A percentile compares a stretch with the other conserved stretches of the same genome.
Evolutionary conservation across 2,329 filamentous ascomycete genomes (phyloP).

Genomic region (Graphiopsis chlorocephala): DNA sequence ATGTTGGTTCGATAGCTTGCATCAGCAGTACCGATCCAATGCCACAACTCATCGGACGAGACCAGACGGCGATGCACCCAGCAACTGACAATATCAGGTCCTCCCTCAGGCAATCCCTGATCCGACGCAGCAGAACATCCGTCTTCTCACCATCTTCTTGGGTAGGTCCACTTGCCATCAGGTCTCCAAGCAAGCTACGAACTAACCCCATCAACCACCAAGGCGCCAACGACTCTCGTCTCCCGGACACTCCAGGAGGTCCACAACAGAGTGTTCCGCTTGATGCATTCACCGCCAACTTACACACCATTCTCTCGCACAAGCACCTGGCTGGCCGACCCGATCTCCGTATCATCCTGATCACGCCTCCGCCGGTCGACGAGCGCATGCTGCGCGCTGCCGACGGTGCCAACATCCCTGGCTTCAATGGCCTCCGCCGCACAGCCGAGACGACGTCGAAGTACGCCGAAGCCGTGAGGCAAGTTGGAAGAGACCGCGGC

Average conservation of each 20-base stretch:
- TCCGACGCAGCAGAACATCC: slow-evolving; percentile 59
- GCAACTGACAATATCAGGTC: slow-evolving; percentile 41
- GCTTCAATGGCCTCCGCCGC: slow-evolving; percentile 38
- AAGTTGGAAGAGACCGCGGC: slow-evolving; percentile 55
- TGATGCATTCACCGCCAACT: slow-evolving; percentile 70
- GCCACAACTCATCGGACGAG: not conserved
- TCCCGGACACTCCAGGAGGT: slow-evolving; percentile 57
- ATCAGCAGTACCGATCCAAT: not conserved
- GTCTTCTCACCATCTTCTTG: slow-evolving; percentile 58
- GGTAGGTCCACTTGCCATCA: not conserved
- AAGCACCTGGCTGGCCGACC: slow-evolving; percentile 66
- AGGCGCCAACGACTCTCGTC: slow-evolving; percentile 84
- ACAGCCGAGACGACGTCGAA: slow-evolving; percentile 60
- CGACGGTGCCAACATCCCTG: slow-evolving; percentile 40
- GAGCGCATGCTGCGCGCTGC: slow-evolving; percentile 61
- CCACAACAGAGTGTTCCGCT: slow-evolving; percentile 73
- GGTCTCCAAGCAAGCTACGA: slow-evolving; percentile 43
- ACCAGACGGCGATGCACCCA: not conserved
- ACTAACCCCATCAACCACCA: slow-evolving; percentile 50
- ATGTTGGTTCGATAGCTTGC: not conserved
- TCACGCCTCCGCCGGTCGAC: slow-evolving; percentile 81
- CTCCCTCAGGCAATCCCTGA: slow-evolving; percentile 69
- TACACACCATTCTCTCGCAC: slow-evolving; percentile 70
- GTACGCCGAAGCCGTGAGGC: slow-evolving; percentile 65
- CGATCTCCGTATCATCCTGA: slow-evolving; percentile 66